Evolutionary conservation across 1,284 basidiomycete genomes (phyloP), one percentile per base, ranked within the genome.

Genomic region (Rhodotorula sp.): DNA sequence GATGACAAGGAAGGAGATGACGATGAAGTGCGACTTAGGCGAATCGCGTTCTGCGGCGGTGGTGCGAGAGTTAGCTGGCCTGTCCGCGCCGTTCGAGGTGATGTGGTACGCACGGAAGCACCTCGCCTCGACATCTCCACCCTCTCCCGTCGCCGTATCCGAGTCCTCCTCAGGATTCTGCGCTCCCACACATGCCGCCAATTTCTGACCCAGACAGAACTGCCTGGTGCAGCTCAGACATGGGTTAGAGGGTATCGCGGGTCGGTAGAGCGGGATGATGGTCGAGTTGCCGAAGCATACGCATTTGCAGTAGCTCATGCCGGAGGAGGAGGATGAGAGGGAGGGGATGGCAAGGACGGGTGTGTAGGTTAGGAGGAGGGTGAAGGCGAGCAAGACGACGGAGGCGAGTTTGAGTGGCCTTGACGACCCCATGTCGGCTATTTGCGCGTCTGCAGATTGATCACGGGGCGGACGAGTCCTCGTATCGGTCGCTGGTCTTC

Each of bases 121-220:
- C 79, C 91, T 85, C 69, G 93, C 93, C 82, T 94, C 91, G 48
- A 97, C 91, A 80, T 96, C 93, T 31, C 93, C 93, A 79, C 95
- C 94, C 77, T 92, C 93, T n/a, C 94, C 94, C 3, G 92, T 94
- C 11, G 90, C 92, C 28, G 89, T 92, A 80, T 97, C 93, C 30
- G 88, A 89, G 81, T 97, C 87, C 48, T 90, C 88, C 37, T 92
- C 93, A 47, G 92, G 82, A 9, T 26, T 70, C 62, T 88, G 85
- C 46, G 94, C 94, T 54, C 89, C 90, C 62, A 86, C 84, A 74
- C 94, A 96, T 62, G 93, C 94, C 11, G 85, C 82, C 40, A 96
- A 84, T 78, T 94, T 92, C 80, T 92, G 94, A 78, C 95, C 92
- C 62, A 94, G 83, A 81, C 94, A 97, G 88, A 93, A 97, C 79